A percentile compares a stretch with the other conserved stretches of the same genome.
Conservation (phyloP, 2,329 filamentous ascomycete genomes). For the Neoscytalidium dimidiatum region DNA sequence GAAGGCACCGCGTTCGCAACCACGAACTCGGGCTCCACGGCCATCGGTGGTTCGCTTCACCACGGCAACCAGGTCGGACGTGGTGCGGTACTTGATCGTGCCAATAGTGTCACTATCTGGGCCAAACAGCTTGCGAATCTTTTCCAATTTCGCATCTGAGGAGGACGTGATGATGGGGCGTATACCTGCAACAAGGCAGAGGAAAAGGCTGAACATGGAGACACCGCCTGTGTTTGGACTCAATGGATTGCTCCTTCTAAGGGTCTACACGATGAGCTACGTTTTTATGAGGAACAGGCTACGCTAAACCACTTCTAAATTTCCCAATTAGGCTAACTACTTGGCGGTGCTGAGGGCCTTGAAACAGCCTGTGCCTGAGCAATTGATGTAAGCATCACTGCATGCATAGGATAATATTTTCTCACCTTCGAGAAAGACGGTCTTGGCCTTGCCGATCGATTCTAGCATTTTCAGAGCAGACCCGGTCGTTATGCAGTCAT, state of each 20-base stretch:
- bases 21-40: slow-evolving; percentile 47
- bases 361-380: no score
- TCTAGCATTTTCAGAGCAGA: slow-evolving; percentile 24
- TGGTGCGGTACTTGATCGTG: slow-evolving; percentile 61
- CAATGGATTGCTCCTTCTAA: not conserved
- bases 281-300: no score
- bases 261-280: no score
- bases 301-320: no score
- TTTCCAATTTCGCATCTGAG: slow-evolving; percentile 54
- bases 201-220: slow-evolving; percentile 32
- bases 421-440: slow-evolving; percentile 24
- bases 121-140: slow-evolving; percentile 41
- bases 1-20: slow-evolving; percentile 39
- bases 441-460: not conserved
- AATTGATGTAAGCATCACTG: no score
- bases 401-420: not conserved
- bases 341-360: no score
- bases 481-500: slow-evolving; percentile 30
- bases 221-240: slow-evolving; percentile 45
- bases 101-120: not conserved
- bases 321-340: no score
- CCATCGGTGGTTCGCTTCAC: slow-evolving; percentile 50
- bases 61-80: slow-evolving; percentile 56
- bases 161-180: slow-evolving; percentile 61
- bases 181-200: slow-evolving; percentile 30